phyloP scores from a whole-genome alignment of 1,284 basidiomycete species.

The Gymnopus androsaceus region DNA sequence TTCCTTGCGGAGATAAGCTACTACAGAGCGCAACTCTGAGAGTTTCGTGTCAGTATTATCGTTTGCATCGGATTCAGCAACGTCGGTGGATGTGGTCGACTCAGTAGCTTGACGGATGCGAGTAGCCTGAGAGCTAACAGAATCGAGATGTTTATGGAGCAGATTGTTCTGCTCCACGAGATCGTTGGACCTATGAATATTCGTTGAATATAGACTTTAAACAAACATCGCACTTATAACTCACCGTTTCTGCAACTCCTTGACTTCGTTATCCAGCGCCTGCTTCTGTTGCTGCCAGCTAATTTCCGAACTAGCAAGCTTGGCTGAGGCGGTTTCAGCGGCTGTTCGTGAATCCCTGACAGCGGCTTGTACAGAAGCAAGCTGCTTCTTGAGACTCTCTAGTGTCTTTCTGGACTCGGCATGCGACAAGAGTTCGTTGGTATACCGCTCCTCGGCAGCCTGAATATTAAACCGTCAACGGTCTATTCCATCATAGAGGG shows the following conservation, averaged over 20 bases:
- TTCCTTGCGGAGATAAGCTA: constrained; percentile 83
- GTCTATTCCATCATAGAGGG: not conserved
- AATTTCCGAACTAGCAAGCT: constrained; percentile 65
- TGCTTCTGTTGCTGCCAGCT: constrained; percentile 84
- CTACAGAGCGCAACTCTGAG: constrained; percentile 77
- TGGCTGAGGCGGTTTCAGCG: constrained; percentile 75
- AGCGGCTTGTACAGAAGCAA: constrained; percentile 50
- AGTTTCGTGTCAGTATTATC: constrained; percentile 61
- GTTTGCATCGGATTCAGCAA: constrained; percentile 38
- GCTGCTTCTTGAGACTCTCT: constrained; percentile 64
- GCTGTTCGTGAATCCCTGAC: constrained; percentile 59
- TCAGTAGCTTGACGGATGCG: constrained; percentile 73
- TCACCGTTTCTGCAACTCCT: constrained; percentile 72
- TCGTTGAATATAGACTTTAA: not conserved
- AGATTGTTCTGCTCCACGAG: constrained; percentile 77
- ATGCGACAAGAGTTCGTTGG: constrained; percentile 79
- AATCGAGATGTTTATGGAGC: constrained; percentile 84
- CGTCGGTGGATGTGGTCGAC: constrained; percentile 39
- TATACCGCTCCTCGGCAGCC: constrained; percentile 81
- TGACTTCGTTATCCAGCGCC: constrained; percentile 74
- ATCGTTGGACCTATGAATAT: constrained; percentile 64
- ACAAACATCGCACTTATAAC: not conserved
- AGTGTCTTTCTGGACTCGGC: constrained; percentile 80
- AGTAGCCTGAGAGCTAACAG: constrained; percentile 80
- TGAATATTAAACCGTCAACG: constrained; percentile 27